A percentile compares a stretch with the other conserved stretches of the same genome.
Evolutionary conservation across 2,329 filamentous ascomycete species (phyloP).

Genomic region (Cladobotryum protrusum): DNA sequence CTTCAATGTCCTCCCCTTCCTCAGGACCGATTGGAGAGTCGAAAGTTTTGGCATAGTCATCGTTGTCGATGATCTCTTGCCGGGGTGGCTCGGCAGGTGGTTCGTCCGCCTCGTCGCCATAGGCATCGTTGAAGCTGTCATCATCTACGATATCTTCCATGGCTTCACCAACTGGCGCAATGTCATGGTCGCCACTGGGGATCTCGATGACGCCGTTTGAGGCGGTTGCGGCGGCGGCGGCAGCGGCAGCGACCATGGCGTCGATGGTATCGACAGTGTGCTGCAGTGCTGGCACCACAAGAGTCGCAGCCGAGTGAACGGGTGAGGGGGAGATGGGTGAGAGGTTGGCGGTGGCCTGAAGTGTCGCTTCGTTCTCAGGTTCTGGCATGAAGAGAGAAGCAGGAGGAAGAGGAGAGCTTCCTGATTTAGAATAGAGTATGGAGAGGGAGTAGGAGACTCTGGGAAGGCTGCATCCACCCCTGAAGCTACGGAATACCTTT

Average conservation of each 20-base stretch:
- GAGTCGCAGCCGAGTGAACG: conserved; percentile 39
- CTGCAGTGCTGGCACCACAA: conserved; percentile 45
- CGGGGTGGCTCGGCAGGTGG: conserved; percentile 20
- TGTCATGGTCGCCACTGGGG: conserved; percentile 26
- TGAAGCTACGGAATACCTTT: background rate
- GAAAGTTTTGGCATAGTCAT: conserved; percentile 48
- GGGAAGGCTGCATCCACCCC: background rate
- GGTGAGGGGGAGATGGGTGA: conserved; percentile 46
- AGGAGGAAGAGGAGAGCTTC: conserved; percentile 12
- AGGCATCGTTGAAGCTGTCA: conserved; percentile 44
- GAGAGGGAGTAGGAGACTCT: background rate
- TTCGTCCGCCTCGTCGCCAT: conserved; percentile 35
- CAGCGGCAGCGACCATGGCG: conserved; percentile 37
- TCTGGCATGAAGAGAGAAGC: conserved; percentile 7
- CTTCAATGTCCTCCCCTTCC: conserved; percentile 29
- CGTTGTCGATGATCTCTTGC: conserved; percentile 29
- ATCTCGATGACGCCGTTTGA: conserved; percentile 25
- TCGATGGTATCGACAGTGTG: conserved; percentile 46
- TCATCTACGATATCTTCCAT: conserved; percentile 36
- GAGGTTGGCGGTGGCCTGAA: conserved; percentile 48
- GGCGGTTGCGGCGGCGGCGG: conserved; percentile 21
- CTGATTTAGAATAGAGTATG: background rate
- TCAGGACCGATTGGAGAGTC: conserved; percentile 39
- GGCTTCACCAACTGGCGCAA: conserved; percentile 28
- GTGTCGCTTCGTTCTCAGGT: conserved; percentile 35